Evolutionary conservation across 2,329 filamentous ascomycete genomes (phyloP).

Genomic region (Colletotrichum lupini): DNA sequence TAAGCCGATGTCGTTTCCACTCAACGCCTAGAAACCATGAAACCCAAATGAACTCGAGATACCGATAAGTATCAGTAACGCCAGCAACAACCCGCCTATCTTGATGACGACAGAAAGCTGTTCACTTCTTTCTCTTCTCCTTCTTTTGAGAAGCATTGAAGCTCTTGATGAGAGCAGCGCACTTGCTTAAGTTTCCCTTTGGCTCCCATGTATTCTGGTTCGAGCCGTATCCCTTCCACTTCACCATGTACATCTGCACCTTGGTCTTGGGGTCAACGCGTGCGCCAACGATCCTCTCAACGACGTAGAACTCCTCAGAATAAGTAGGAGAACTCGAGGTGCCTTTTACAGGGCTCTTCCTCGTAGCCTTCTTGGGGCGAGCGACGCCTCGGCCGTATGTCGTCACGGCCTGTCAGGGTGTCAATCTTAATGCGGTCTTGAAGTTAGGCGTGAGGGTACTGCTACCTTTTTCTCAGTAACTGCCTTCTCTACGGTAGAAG

Average conservation of each 20-base stretch:
- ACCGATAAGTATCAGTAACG: background rate
- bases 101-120: background rate
- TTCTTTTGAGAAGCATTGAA: conserved; percentile 1
- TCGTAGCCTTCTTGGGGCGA: conserved; percentile 4
- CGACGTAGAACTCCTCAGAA: conserved; percentile 52
- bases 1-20: background rate
- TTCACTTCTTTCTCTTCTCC: conserved; percentile 1
- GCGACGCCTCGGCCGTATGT: conserved; percentile 16
- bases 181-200: conserved; percentile 54
- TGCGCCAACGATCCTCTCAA: conserved; percentile 59
- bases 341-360: background rate
- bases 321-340: background rate
- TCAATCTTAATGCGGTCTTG: background rate
- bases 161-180: conserved; percentile 45
- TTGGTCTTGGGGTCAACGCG: conserved; percentile 50
- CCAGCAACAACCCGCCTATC: background rate
- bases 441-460: background rate
- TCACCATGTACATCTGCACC: conserved; percentile 58
- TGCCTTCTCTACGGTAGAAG: background rate
- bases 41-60: background rate
- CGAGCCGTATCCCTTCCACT: conserved; percentile 62
- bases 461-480: conserved; percentile 12
- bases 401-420: background rate
- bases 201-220: conserved; percentile 66
- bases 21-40: background rate